phyloP scores from a whole-genome alignment of 2,329 filamentous ascomycete genomes.

The Aspergillus glaucus region DNA sequence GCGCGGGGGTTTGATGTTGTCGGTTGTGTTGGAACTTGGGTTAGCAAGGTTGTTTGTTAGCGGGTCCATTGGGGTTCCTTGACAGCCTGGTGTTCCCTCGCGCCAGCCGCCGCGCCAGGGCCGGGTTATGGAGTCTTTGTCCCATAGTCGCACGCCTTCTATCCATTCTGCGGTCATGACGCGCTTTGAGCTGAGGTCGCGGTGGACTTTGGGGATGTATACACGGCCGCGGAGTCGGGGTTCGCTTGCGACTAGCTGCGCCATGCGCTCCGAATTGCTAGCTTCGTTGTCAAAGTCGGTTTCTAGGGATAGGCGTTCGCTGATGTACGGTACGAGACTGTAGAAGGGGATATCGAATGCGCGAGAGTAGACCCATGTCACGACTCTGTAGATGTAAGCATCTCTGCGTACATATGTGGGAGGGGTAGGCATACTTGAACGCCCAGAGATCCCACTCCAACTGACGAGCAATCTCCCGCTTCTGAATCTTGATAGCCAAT shows the following conservation, averaged over 20 bases:
- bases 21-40: slow-evolving; percentile 30
- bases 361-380: slow-evolving; percentile 73
- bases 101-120: slow-evolving; percentile 74
- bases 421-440: slow-evolving; percentile 59
- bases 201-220: slow-evolving; percentile 80
- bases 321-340: slow-evolving; percentile 83
- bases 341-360: slow-evolving; percentile 94
- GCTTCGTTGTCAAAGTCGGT: slow-evolving; percentile 94
- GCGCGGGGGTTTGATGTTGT: slow-evolving; percentile 71
- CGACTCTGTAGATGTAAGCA: slow-evolving; percentile 50
- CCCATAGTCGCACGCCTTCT: slow-evolving; percentile 87
- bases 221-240: slow-evolving; percentile 70
- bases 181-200: slow-evolving; percentile 72
- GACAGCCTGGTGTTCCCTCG: slow-evolving; percentile 70
- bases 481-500: slow-evolving; percentile 94
- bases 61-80: slow-evolving; percentile 56
- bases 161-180: slow-evolving; percentile 98
- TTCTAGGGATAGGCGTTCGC: slow-evolving; percentile 83
- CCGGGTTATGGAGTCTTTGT: slow-evolving; percentile 71
- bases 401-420: background rate
- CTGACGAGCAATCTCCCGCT: slow-evolving; percentile 84
- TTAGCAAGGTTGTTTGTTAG: slow-evolving; percentile 44
- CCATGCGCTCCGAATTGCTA: slow-evolving; percentile 79
- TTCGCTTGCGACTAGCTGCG: slow-evolving; percentile 66
- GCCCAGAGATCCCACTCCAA: slow-evolving; percentile 94